Percentiles rank a stretch among this genome's conserved stretches.
These are phyloP conservation scores for Jamesozyma hellenica DNA, from an alignment of 805 yeast species.

Conservation along the genomic window DNA sequence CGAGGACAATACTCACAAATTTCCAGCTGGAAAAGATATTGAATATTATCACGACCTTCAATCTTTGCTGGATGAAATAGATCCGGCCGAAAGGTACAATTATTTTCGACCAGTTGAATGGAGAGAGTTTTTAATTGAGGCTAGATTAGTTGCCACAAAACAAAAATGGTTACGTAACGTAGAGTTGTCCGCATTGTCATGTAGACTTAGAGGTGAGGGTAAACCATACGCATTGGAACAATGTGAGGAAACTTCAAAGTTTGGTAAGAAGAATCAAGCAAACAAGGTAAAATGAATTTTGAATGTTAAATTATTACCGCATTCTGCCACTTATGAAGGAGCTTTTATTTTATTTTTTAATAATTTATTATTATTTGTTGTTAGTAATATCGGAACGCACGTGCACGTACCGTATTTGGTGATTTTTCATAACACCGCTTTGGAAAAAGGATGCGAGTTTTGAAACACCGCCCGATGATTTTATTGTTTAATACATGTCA, in stretches of 20 bases:
- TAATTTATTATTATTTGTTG: no score
- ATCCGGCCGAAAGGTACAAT: slow-evolving; percentile 9
- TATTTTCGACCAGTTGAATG: slow-evolving; percentile 20
- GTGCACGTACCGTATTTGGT: no score
- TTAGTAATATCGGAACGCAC: no score
- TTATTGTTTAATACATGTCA: no score
- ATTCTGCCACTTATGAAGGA: no score
- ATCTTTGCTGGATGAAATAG: slow-evolving; percentile 9
- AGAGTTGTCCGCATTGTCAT: slow-evolving; percentile 10
- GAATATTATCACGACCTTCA: slow-evolving; percentile 21
- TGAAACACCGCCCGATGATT: no score
- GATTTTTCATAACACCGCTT: no score
- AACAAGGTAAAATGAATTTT: no score
- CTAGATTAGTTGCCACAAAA: slow-evolving; percentile 11
- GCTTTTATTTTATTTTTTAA: no score
- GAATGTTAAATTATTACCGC: no score
- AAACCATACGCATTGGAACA: slow-evolving; percentile 13
- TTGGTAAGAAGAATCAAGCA: no score
- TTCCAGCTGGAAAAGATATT: slow-evolving; percentile 17
- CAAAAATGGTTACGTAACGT: slow-evolving; percentile 17
- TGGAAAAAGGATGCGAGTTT: no score
- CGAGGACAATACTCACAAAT: slow-evolving; percentile 9
- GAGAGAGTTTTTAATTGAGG: slow-evolving; percentile 11
- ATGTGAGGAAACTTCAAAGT: not conserved
- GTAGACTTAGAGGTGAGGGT: slow-evolving; percentile 10